A percentile compares a stretch with the other conserved stretches of the same genome.
These are phyloP conservation scores for Aspergillus latus DNA, from an alignment of 2,329 filamentous ascomycete genomes.

Conservation along the genomic window DNA sequence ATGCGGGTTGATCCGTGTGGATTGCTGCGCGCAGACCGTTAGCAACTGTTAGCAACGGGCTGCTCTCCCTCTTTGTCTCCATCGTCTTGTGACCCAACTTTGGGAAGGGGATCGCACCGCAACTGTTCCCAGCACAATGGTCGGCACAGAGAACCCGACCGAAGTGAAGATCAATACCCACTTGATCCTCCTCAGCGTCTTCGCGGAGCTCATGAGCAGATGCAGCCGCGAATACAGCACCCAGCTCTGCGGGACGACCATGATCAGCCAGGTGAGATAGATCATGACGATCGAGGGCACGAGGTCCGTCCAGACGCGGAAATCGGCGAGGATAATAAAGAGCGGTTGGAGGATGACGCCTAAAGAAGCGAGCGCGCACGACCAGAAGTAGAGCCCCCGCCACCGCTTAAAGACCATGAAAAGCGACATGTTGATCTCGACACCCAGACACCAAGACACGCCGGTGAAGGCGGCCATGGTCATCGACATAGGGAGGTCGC, in stretches of 20 bases:
- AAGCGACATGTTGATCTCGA: conserved; percentile 1
- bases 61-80: too few relatives aligned
- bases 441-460: neutral
- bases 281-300: neutral
- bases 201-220: neutral
- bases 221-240: conserved; percentile 10
- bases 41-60: neutral
- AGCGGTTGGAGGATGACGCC: neutral
- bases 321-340: neutral
- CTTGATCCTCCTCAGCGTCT: neutral
- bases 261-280: conserved; percentile 4
- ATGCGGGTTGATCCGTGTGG: neutral
- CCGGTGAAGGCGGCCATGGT: neutral
- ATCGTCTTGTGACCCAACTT: too few relatives aligned
- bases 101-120: neutral
- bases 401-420: neutral
- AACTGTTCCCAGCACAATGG: neutral
- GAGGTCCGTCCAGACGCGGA: neutral
- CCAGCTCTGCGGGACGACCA: conserved; percentile 11
- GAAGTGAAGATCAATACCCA: neutral
- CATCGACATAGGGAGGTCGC: neutral
- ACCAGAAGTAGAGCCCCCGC: conserved; percentile 3
- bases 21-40: neutral
- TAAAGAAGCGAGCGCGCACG: neutral
- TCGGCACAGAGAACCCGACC: neutral